These are phyloP conservation scores for Cercospora sp. DNA, from an alignment of 2,329 filamentous ascomycete genomes.

Conservation along the genomic window DNA sequence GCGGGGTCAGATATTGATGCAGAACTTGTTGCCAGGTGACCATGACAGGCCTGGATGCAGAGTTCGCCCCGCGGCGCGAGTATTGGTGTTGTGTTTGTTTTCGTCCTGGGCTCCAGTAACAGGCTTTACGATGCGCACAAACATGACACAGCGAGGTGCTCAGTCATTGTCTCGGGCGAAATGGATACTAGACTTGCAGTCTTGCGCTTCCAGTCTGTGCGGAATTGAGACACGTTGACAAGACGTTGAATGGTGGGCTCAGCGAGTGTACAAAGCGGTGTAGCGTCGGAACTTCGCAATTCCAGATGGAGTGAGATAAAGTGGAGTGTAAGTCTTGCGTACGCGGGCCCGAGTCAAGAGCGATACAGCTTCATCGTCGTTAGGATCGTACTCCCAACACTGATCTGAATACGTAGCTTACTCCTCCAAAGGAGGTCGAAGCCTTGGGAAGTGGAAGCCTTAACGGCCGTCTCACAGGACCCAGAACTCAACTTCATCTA, in stretches of 20 bases:
- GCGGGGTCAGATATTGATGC: constrained; percentile 1
- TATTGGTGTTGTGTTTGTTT: neutral
- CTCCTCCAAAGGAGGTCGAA: neutral
- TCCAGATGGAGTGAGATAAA: neutral
- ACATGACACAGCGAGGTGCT: neutral
- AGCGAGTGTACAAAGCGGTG: neutral
- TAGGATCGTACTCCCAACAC: neutral
- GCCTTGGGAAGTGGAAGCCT: neutral
- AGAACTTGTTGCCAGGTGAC: neutral
- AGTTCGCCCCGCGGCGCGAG: neutral
- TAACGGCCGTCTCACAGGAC: neutral
- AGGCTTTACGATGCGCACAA: neutral
- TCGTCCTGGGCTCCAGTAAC: neutral
- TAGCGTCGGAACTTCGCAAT: neutral
- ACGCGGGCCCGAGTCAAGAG: neutral
- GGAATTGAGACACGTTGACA: neutral
- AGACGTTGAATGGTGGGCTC: neutral
- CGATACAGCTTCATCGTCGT: neutral
- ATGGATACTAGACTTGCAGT: neutral
- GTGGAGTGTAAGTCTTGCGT: neutral
- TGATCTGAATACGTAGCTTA: neutral
- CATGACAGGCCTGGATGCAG: neutral
- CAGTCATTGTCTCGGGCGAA: neutral
- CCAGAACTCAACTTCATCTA: neutral
- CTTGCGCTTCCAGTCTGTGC: neutral